Base-by-base conservation (phyloP, 2,329 filamentous ascomycete genomes). In the Rhynchosporium agropyri region DNA sequence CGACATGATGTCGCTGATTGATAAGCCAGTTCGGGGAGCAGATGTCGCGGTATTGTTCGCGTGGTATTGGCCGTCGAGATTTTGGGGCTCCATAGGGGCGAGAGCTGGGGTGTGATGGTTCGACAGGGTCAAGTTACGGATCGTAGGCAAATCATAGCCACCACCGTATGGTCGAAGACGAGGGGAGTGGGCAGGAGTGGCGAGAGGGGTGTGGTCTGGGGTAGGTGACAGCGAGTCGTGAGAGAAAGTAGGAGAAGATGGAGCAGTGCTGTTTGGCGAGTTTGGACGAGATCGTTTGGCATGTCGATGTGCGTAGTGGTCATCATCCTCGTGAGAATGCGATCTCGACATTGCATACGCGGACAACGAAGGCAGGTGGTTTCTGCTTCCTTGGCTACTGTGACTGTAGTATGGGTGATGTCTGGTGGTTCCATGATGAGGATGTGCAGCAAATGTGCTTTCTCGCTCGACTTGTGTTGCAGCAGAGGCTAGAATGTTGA, bases 161-260 rank as follows among this genome's bases (percentile, higher is more conserved):
- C 81, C 83, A 66, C 83, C 80, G 61, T 83, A 81, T 3, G 94
- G 91, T 65, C 93, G 85, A 69, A 99, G 83, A 49, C 95, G 91
- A 58, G 95, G 95, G 20, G 93, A 97, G 77, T 98, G 95, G 49
- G 93, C 94, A 4, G 94, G 94, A 4, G 94, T 99, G 33, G 93
- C 94, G 61, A 98, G 87, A n/a, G 94, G 94, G n/a, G 95, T 98
- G 80, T 97, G 93, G 74, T 98, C 94, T 10, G 94, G 95, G 1
- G 94, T 99, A 4, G 94, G 95, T 9, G 94, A 98, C 53, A 94
- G 84, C 10, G 94, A 97, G 77, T 97, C 92, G 78, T 97, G 92
- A 2, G 94, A 97, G 76, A 97, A 97, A 3, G 93, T 97, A 31
- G 94, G 94, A 38, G 94, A 98, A 31, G 94, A 96, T 26, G 95